Evolutionary conservation across 768 basidiomycete species (phyloP), one percentile per base, ranked within the genome.

Genomic region (Termitomyces sp.): DNA sequence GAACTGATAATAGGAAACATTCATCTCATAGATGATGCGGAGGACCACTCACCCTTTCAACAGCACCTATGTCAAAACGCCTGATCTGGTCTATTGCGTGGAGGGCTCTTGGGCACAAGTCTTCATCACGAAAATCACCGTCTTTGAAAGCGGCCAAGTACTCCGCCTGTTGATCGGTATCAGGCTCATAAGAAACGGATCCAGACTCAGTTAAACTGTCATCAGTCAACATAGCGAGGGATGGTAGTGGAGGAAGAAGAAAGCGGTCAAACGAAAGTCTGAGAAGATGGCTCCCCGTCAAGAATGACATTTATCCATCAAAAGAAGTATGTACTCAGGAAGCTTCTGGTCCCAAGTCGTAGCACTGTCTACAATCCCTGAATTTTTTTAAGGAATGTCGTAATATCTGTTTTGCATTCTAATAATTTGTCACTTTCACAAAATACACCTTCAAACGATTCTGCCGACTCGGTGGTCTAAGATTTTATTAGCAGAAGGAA

Each of bases 381-480:
- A 58, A 86, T 86, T 64, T 78, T 78, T 66, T 77, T 82, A 54
- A 89, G 72, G 69, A 85, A 87, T 4, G 76, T 70, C 43, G 82
- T 77, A 40, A 87, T 74, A 65, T 82, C 77, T 55, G 81, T 81
- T 66, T 79, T 80, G 69, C 82, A 83, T 62, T 79, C 73, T 60
- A 90, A 69, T 50, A 68, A 63, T 22, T 79, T 77, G 27, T 76
- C 74, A 57, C 68, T 84, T 56, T 73, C 79, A 24, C 89, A 89
- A 68, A 90, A 85, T 32, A 93, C 62, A 4, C 82, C 71, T 61
- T 88, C 84, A 57, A 89, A 84, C 7, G 77, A 76, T 36, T 77
- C 73, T 20, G 70, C 79, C 4, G 89, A 83, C 64, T 87, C 82
- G 7, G 70, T 71, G 16, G 82, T 80, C 91, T 93, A 66, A 32